Base-by-base conservation (phyloP, 306 rosid species). In the Abrus precatorius region DNA sequence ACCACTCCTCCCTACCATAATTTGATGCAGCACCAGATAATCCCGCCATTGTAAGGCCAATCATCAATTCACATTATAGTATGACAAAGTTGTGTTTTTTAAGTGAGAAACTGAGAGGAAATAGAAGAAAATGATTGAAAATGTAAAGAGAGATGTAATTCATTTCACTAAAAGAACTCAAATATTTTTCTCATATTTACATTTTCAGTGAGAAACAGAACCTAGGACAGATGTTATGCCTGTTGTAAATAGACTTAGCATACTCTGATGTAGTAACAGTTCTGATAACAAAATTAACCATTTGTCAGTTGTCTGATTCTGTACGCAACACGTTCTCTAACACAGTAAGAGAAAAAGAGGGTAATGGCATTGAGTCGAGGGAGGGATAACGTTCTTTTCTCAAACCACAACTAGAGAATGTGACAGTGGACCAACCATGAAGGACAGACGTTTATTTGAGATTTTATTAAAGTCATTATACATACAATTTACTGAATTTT, bases 111-210 rank as follows among this genome's bases (percentile, higher is more conserved):
- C 28, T 54, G 72, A 34, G 55, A 33, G 27, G 30, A 38, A 49
- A 47, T 66, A 53, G 53, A 36, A 60, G 64, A 65, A 36, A 50
- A 11, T 72, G n/a, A 6, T 6, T 9, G 33, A 20, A 75, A 61
- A 10, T 5, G 60, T 62, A 75, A 47, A 61, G n/a, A n/a, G 57
- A 47, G n/a, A 47, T 78, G 68, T 32, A 28, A 77, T 13, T 66
- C 47, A 29, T 55, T 67, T 13, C 20, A 36, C 68, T 56, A 14
- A 32, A 68, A 44, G 69, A 68, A 29, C 9, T 32, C 3, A 13
- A 55, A 55, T 32, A 8, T 7, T 30, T 54, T 44, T 69, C 54
- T 56, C 34, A 13, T 38, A 72, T 55, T 20, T 73, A 9, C 27
- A 40, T 2, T 8, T 44, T 77, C 44, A 77, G 9, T n/a, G 11